Evolutionary conservation across 2,329 filamentous ascomycete genomes (phyloP), one percentile per base, ranked within the genome.

Genomic region (Cercospora brassicicola): DNA sequence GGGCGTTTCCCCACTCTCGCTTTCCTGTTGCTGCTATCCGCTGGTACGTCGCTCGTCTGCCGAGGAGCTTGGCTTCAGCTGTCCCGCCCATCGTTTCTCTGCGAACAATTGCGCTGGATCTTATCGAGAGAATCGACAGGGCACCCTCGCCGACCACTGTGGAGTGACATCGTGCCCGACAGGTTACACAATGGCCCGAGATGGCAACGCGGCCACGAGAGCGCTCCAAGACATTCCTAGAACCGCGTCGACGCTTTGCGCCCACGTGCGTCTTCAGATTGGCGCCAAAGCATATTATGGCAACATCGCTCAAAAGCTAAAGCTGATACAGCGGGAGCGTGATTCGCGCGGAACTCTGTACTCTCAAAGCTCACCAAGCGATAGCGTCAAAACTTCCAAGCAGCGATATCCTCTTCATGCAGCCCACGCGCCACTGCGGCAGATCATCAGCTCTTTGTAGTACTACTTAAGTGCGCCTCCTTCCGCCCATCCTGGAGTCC

Each of bases 401-500:
- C 28, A 57, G 51, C 53, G 7, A 57, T 57, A 30, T 33, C 31
- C 28, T 33, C 31, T 48, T 18, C 42, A 62, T 62, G 59, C 59
- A 45, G 59, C 59, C 36, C 42, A 48, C 39, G 48, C 55, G 55
- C 55, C 42, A 62, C n/a, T 42, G 61, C 61, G 48, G 61, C 62
- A 64, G 33, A 59, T 59, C 55, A 20, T 53, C 48, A 31, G 23
- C 55, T 59, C 6, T 57, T 31, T 15, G 31, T 59, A 59, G 28
- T 59, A 33, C 48, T 15, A 53, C 55, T 36, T 23, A 59, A 31
- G 30, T 36, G 55, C 30, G 15, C 55, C 31, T 67, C 42, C 42
- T 61, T 36, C 26, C 56, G 23, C 57, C 56, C 66, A 33, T 36
- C 56, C 57, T 68, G 66, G 66, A 65, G 66, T 68, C 66, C 51